phyloP scores from a whole-genome alignment of 257 asterid species.

The Osmanthus fragrans region DNA sequence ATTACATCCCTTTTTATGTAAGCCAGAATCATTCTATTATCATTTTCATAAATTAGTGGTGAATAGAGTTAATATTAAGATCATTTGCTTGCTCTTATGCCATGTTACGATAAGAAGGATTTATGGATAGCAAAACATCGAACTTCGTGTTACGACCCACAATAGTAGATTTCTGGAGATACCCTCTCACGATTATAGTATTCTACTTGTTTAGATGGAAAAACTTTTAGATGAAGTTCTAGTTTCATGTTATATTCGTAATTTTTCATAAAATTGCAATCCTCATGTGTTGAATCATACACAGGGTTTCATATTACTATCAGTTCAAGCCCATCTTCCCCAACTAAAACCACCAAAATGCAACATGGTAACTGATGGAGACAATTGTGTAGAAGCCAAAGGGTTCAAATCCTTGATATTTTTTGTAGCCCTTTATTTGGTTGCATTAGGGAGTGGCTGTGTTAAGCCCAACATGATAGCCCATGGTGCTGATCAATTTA shows the following conservation, averaged over 20 bases:
- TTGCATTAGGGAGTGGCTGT: slow-evolving; percentile 97
- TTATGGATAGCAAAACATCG: background rate
- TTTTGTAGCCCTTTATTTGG: slow-evolving; percentile 76
- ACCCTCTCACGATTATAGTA: background rate
- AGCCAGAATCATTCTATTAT: too few species aligned
- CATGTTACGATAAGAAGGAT: background rate
- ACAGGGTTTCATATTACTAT: slow-evolving; percentile 82
- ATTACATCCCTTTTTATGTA: background rate
- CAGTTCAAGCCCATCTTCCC: slow-evolving; percentile 94
- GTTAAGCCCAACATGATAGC: slow-evolving; percentile 94
- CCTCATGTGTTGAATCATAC: background rate
- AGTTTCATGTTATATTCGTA: too few species aligned
- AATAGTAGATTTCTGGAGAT: background rate
- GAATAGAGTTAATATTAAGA: too few species aligned
- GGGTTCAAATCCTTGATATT: slow-evolving; percentile 69
- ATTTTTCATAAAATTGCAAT: too few species aligned
- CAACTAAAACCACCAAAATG: slow-evolving; percentile 84
- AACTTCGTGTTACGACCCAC: background rate
- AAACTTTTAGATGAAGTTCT: background rate
- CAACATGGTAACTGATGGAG: slow-evolving; percentile 44
- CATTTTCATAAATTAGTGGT: too few species aligned
- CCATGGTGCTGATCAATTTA: slow-evolving; percentile 91
- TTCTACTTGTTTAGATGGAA: background rate
- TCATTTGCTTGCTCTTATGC: too few species aligned
- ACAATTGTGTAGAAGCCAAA: slow-evolving; percentile 58